Conservation (phyloP, 805 yeast genomes). For the Pichia manshurica region DNA sequence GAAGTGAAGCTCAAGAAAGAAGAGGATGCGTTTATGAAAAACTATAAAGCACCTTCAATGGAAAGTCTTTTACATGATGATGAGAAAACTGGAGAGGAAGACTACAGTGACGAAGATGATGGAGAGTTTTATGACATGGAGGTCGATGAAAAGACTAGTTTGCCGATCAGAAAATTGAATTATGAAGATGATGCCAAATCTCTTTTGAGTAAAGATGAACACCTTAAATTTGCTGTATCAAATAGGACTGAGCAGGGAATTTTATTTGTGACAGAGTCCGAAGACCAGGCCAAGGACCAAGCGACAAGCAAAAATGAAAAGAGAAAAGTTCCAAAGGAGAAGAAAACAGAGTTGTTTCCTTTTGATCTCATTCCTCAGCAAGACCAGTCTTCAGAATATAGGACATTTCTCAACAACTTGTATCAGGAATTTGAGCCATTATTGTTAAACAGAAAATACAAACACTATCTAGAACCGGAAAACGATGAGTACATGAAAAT, state of each 20-base stretch:
- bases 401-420: slow-evolving; percentile 42
- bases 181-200: slow-evolving; percentile 31
- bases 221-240: slow-evolving; percentile 43
- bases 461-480: slow-evolving; percentile 22
- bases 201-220: slow-evolving; percentile 31
- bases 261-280: slow-evolving; percentile 30
- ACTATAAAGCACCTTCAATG: slow-evolving; percentile 6
- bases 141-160: slow-evolving; percentile 21
- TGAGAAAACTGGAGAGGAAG: neutral
- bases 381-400: slow-evolving; percentile 38
- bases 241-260: slow-evolving; percentile 37
- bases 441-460: slow-evolving; percentile 38
- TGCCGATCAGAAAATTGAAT: slow-evolving; percentile 30
- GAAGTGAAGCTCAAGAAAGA: slow-evolving; percentile 6
- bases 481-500: slow-evolving; percentile 25
- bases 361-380: slow-evolving; percentile 33
- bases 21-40: slow-evolving; percentile 8
- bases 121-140: slow-evolving; percentile 15
- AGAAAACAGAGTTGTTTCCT: slow-evolving; percentile 38
- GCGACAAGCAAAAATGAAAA: slow-evolving; percentile 17
- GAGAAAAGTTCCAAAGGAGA: too few relatives aligned
- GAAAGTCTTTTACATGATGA: neutral
- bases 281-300: neutral
- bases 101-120: slow-evolving; percentile 12
- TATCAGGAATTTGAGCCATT: slow-evolving; percentile 50